These are phyloP conservation scores for Pseudocercospora ulei DNA, from an alignment of 2,329 filamentous ascomycete genomes.

Conservation along the genomic window DNA sequence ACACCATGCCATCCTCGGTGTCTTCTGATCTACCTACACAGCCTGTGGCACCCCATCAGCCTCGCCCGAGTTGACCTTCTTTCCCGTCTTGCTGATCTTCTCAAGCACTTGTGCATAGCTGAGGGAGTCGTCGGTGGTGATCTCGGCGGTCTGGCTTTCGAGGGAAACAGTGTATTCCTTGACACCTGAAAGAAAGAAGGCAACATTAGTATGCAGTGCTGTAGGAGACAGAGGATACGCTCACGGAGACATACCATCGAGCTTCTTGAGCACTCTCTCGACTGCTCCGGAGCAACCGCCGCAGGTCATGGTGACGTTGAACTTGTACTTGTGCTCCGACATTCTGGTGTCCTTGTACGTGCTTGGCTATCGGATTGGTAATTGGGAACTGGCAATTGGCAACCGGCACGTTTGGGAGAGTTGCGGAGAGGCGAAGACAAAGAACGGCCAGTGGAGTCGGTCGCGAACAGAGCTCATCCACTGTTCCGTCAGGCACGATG, in stretches of 20 bases:
- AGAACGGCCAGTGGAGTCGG: neutral
- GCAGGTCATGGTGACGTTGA: conserved; percentile 89
- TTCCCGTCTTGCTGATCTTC: conserved; percentile 92
- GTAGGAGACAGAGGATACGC: too few species aligned
- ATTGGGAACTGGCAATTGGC: conserved; percentile 3
- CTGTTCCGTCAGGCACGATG: too few species aligned
- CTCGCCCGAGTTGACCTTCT: conserved; percentile 71
- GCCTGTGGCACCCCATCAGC: conserved; percentile 52
- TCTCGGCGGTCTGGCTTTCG: conserved; percentile 70
- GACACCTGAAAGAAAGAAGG: conserved; percentile 52
- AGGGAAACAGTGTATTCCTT: conserved; percentile 80
- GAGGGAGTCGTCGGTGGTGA: conserved; percentile 59
- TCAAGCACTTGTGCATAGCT: conserved; percentile 70
- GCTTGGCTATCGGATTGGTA: conserved; percentile 11
- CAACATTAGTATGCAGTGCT: neutral
- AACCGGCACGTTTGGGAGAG: too few species aligned
- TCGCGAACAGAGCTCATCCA: too few species aligned
- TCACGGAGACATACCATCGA: conserved; percentile 24
- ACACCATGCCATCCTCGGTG: too few species aligned
- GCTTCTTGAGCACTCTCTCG: conserved; percentile 80
- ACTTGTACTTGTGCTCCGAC: conserved; percentile 85
- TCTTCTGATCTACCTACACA: too few species aligned
- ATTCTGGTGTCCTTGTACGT: conserved; percentile 41
- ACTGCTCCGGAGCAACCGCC: conserved; percentile 92
- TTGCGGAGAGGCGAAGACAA: conserved; percentile 5